These are phyloP conservation scores for Saccharum hybrid DNA, from an alignment of 202 grass and related monocot genomes.

Conservation along the genomic window DNA sequence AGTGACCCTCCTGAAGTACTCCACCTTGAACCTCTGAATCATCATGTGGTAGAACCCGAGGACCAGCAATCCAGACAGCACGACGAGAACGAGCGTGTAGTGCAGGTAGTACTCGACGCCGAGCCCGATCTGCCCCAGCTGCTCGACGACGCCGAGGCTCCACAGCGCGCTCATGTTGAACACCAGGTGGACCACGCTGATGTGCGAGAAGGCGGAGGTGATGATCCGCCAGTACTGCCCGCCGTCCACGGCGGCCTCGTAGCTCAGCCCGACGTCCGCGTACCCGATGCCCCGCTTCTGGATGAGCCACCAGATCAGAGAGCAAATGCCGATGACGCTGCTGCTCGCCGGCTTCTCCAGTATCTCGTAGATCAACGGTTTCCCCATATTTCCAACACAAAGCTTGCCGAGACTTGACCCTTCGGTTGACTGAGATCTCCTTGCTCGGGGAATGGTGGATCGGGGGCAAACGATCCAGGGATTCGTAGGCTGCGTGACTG, in stretches of 20 bases:
- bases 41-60: slow-evolving; percentile 77
- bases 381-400: slow-evolving; percentile 58
- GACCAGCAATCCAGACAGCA: slow-evolving; percentile 82
- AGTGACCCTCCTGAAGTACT: slow-evolving; percentile 81
- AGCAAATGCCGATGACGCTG: slow-evolving; percentile 76
- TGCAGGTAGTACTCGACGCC: slow-evolving; percentile 91
- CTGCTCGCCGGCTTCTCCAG: slow-evolving; percentile 91
- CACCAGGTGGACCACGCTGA: slow-evolving; percentile 88
- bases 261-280: slow-evolving; percentile 84
- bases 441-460: slow-evolving; percentile 18
- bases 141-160: slow-evolving; percentile 89
- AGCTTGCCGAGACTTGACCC: background rate
- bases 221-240: slow-evolving; percentile 91
- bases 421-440: background rate
- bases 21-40: slow-evolving; percentile 92
- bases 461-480: background rate
- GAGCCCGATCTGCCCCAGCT: slow-evolving; percentile 64
- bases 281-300: slow-evolving; percentile 87
- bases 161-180: slow-evolving; percentile 99
- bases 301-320: slow-evolving; percentile 93
- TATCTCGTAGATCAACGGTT: slow-evolving; percentile 84
- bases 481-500: background rate
- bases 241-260: slow-evolving; percentile 69
- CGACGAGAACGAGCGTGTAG: slow-evolving; percentile 80
- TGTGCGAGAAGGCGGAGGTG: slow-evolving; percentile 87